These are phyloP conservation scores for Yamadazyma atmosphaerica DNA, from an alignment of 1,139 yeast species.

Conservation along the genomic window DNA sequence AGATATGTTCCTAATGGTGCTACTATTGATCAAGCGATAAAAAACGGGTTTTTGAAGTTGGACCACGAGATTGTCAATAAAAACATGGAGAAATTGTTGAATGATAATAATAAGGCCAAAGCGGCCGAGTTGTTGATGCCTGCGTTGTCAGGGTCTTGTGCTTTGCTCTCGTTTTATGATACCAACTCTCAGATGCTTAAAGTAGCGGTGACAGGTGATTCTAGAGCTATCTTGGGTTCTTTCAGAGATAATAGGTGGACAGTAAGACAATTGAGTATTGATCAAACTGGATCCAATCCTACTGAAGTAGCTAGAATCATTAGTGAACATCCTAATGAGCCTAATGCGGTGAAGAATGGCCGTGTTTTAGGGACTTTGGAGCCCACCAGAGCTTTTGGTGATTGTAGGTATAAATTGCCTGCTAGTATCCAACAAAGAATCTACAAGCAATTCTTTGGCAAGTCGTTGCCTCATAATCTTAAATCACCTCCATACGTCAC, in stretches of 20 bases:
- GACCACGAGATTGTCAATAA: constrained; percentile 86
- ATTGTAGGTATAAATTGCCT: constrained; percentile 86
- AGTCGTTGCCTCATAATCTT: constrained; percentile 74
- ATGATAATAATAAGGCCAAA: constrained; percentile 55
- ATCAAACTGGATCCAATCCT: constrained; percentile 92
- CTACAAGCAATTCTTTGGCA: constrained; percentile 79
- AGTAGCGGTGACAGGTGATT: constrained; percentile 96
- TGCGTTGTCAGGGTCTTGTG: constrained; percentile 95
- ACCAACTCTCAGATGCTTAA: constrained; percentile 68
- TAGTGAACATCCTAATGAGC: constrained; percentile 90
- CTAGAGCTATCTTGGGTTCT: constrained; percentile 87
- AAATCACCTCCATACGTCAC: constrained; percentile 96
- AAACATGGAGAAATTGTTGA: constrained; percentile 67
- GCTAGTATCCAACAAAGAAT: constrained; percentile 71
- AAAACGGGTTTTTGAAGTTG: constrained; percentile 73
- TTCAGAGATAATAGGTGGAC: constrained; percentile 77
- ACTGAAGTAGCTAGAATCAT: constrained; percentile 83
- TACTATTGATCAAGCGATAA: constrained; percentile 76
- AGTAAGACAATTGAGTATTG: constrained; percentile 81
- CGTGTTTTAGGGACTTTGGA: constrained; percentile 93
- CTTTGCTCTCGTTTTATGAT: constrained; percentile 82
- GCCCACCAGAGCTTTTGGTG: constrained; percentile 97
- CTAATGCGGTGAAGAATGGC: constrained; percentile 80
- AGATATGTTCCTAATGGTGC: constrained; percentile 63
- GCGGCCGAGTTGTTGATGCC: constrained; percentile 85